Conservation (phyloP, 768 basidiomycete species). For the Dacryopinax primogenitus region DNA sequence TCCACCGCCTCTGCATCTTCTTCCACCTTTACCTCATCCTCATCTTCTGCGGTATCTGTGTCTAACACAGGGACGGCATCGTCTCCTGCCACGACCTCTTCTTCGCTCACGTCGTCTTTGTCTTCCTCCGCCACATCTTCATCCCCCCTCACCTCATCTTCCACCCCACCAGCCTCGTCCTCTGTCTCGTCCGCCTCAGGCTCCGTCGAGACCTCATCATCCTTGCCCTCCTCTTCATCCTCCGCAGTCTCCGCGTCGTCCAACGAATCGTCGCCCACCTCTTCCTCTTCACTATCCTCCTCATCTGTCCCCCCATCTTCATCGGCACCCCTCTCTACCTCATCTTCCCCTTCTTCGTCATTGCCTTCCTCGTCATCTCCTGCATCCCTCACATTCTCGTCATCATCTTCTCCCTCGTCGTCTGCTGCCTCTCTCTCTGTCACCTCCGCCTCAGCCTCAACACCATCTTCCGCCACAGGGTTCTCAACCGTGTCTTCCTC, state of each 20-base stretch:
- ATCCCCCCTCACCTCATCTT: no score
- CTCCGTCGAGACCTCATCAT: not conserved
- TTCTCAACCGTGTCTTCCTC: not conserved
- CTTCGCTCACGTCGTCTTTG: no score
- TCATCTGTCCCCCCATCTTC: not conserved
- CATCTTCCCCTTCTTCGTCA: not conserved
- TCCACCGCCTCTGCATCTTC: no score
- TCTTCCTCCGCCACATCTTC: no score
- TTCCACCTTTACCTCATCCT: not conserved
- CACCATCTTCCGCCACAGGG: not conserved
- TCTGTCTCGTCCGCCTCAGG: no score
- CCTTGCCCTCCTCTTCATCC: not conserved
- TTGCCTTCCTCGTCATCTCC: not conserved
- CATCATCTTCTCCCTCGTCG: not conserved
- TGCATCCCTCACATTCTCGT: not conserved
- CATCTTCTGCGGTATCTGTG: not conserved
- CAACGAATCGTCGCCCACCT: no score
- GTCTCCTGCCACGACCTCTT: no score
- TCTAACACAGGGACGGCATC: no score
- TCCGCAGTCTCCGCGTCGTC: no score
- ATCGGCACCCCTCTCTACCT: not conserved
- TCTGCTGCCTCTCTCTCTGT: not conserved
- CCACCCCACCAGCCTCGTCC: no score
- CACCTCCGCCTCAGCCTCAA: not conserved
- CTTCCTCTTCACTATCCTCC: no score